Conservation (phyloP, 495 filamentous ascomycete species). For the Hyaloscypha bicolor region DNA sequence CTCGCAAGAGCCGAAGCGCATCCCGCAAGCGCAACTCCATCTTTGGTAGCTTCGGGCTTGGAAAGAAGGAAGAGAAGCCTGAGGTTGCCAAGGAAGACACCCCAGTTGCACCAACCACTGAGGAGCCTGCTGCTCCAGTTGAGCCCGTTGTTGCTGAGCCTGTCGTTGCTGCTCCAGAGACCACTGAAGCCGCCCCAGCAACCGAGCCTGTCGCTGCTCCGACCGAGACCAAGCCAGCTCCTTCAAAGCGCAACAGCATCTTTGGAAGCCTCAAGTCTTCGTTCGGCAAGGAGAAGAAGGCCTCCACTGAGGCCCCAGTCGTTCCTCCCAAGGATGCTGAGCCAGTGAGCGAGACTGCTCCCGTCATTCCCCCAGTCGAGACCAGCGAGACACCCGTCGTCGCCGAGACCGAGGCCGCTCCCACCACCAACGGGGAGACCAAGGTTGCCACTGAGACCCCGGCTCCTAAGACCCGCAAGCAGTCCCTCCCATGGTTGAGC, state of each 20-base stretch:
- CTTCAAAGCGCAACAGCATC: constrained; percentile 45
- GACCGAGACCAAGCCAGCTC: constrained; percentile 27
- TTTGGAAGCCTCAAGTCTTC: constrained; percentile 42
- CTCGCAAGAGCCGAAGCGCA: constrained; percentile 65
- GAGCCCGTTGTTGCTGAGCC: constrained; percentile 32
- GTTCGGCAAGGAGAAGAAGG: constrained; percentile 54
- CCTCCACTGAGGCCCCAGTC: constrained; percentile 46
- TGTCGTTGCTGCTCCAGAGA: constrained; percentile 31
- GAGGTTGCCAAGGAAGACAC: constrained; percentile 48
- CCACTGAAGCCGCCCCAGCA: constrained; percentile 31
- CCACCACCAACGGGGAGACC: constrained; percentile 42
- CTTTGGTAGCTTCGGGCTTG: constrained; percentile 81
- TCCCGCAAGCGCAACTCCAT: constrained; percentile 86
- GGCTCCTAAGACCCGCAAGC: constrained; percentile 51
- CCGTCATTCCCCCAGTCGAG: constrained; percentile 61
- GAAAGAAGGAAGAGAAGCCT: constrained; percentile 65
- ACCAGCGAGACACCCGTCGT: constrained; percentile 53
- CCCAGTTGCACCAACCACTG: constrained; percentile 37
- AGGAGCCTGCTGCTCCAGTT: constrained; percentile 42
- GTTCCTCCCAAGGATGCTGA: constrained; percentile 38
- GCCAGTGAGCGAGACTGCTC: constrained; percentile 54
- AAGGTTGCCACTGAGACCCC: constrained; percentile 46
- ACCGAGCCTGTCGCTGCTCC: constrained; percentile 33
- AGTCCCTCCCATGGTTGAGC: constrained; percentile 56
- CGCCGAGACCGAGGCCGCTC: constrained; percentile 37